phyloP scores from a whole-genome alignment of 495 filamentous ascomycete genomes.

The Neurospora intermedia region DNA sequence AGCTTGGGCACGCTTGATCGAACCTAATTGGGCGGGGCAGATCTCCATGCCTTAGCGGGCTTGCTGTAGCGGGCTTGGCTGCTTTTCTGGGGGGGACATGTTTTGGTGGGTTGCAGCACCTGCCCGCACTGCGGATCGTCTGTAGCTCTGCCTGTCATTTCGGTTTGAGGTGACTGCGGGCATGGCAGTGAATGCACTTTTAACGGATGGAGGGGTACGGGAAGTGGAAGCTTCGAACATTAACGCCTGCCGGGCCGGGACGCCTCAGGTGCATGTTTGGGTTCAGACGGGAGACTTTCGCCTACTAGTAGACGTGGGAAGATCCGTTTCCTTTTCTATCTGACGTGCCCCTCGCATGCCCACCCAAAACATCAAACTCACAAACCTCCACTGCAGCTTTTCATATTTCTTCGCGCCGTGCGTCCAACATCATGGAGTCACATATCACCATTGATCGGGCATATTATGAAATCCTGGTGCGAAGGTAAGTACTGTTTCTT shows the following conservation, averaged over 20 bases:
- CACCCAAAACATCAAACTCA: not conserved
- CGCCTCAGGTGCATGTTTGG: not conserved
- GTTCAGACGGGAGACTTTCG: not conserved
- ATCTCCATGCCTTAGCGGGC: not conserved
- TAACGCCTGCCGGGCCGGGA: not conserved
- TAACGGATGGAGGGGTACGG: not conserved
- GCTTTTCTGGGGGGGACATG: not conserved
- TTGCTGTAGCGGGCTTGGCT: not conserved
- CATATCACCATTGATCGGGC: constrained; percentile 39
- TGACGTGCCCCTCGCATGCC: not conserved
- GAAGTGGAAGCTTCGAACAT: not conserved
- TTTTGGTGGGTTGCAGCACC: not conserved
- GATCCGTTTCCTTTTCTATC: not conserved
- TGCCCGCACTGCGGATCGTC: not conserved
- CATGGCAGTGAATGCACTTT: not conserved
- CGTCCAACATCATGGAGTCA: constrained; percentile 12
- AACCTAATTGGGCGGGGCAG: not conserved
- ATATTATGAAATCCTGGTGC: constrained; percentile 43
- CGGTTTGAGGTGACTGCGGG: not conserved
- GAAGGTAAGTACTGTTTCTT: constrained; percentile 29
- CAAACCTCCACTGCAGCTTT: not conserved
- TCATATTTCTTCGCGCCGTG: not conserved
- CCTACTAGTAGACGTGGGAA: not conserved
- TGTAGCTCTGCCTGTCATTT: not conserved
- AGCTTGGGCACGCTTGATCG: not conserved